Percentiles rank a stretch among this genome's conserved stretches.
Evolutionary conservation across 2,329 filamentous ascomycete species (phyloP).

Genomic region (Tolypocladium album): DNA sequence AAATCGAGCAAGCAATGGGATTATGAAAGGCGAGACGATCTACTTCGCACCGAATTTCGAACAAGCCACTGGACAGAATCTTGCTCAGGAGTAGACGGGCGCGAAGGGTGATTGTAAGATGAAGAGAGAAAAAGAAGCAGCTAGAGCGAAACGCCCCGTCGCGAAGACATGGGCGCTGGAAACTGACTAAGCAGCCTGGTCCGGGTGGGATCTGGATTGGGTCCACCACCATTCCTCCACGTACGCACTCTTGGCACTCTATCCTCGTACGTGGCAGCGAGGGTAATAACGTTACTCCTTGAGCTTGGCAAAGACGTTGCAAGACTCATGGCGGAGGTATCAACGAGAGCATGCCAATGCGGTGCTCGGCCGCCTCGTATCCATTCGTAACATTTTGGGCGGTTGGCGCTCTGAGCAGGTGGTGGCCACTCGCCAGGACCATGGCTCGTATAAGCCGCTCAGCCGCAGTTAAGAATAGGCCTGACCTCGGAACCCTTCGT

Average conservation of each 20-base stretch:
- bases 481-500: background rate
- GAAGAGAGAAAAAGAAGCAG: constrained; percentile 19
- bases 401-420: background rate
- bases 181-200: background rate
- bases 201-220: no score
- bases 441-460: background rate
- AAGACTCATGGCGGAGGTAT: background rate
- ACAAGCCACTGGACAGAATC: constrained; percentile 27
- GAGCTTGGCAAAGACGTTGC: background rate
- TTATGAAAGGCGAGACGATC: constrained; percentile 49
- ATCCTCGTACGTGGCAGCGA: background rate
- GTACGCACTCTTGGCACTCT: background rate
- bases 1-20: constrained; percentile 37
- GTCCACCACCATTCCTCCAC: background rate
- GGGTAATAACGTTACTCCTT: background rate
- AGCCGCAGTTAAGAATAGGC: background rate
- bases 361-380: background rate
- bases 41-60: constrained; percentile 41
- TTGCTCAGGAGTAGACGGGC: constrained; percentile 23
- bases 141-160: background rate
- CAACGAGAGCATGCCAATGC: background rate
- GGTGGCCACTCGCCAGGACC: background rate
- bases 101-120: constrained; percentile 37
- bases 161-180: background rate
- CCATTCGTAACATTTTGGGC: background rate